A percentile compares a stretch with the other conserved stretches of the same genome.
Conservation (phyloP, 225 moss, liverwort and hornwort genomes). For the Pseudoscleropodium purum region DNA sequence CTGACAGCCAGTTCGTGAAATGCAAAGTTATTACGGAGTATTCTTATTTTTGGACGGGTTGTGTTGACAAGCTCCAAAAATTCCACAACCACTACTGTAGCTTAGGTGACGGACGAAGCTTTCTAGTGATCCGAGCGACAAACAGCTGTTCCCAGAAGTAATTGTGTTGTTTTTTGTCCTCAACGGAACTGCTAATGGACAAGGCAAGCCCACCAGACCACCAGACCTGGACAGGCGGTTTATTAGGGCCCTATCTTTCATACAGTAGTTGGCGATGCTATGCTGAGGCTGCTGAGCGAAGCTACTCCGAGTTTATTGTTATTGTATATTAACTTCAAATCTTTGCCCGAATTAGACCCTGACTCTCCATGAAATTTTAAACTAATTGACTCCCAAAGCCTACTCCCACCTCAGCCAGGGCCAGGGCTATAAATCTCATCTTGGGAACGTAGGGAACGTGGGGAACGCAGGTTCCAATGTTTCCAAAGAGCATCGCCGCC, state of each 20-base stretch:
- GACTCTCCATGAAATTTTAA: no score
- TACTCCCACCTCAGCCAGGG: background rate
- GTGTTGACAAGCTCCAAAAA: background rate
- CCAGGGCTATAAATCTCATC: background rate
- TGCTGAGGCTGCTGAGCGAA: background rate
- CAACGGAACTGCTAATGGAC: background rate
- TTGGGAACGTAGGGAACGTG: background rate
- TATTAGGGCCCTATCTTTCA: background rate
- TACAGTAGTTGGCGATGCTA: background rate
- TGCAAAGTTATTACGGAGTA: no score
- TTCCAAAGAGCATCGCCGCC: background rate
- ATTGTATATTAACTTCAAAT: background rate
- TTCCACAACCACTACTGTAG: no score
- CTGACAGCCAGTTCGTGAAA: background rate
- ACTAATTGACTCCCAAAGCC: background rate
- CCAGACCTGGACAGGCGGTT: background rate
- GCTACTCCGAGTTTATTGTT: background rate
- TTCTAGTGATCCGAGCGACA: background rate
- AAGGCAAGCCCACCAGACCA: background rate
- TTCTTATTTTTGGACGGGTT: background rate
- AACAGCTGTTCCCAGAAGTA: background rate
- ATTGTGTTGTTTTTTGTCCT: background rate
- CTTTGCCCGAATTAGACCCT: background rate
- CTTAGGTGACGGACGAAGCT: background rate
- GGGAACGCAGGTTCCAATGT: background rate